Evolutionary conservation across 139 green algal genomes (phyloP).

Genomic region (Mesostigma viride): DNA sequence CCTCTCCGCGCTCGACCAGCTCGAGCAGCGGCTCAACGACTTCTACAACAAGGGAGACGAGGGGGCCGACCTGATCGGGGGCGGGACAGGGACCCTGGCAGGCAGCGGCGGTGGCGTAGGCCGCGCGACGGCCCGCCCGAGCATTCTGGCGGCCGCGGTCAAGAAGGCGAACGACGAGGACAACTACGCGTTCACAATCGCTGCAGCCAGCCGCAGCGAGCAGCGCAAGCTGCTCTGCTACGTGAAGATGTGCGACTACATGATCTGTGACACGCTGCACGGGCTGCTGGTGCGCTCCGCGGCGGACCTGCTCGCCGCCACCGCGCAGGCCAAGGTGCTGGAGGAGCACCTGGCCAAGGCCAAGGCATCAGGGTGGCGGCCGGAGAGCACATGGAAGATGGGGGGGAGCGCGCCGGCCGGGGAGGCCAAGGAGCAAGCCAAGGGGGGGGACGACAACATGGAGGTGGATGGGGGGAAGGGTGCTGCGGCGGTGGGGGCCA

Average conservation of each 20-base stretch:
- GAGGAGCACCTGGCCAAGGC: slow-evolving; percentile 14
- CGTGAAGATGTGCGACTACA: slow-evolving; percentile 63
- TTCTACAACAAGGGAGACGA: slow-evolving; percentile 36
- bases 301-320: slow-evolving; percentile 18
- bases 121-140: neutral
- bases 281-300: slow-evolving; percentile 48
- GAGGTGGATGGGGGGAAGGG: neutral
- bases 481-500: neutral
- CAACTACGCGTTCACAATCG: slow-evolving; percentile 63
- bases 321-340: slow-evolving; percentile 9
- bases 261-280: slow-evolving; percentile 63
- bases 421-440: neutral
- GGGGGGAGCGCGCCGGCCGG: too few species aligned
- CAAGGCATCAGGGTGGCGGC: slow-evolving; percentile 4
- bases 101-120: too few species aligned
- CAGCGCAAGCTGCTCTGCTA: slow-evolving; percentile 57
- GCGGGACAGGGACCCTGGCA: too few species aligned
- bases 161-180: neutral
- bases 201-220: slow-evolving; percentile 53
- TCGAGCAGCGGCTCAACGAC: slow-evolving; percentile 46
- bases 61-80: neutral
- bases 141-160: neutral
- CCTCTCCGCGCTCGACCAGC: slow-evolving; percentile 39
- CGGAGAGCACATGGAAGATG: too few species aligned
- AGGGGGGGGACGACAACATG: neutral